Conservation (phyloP, 352 stramenopile species). For the Phytopythium helicoides region DNA sequence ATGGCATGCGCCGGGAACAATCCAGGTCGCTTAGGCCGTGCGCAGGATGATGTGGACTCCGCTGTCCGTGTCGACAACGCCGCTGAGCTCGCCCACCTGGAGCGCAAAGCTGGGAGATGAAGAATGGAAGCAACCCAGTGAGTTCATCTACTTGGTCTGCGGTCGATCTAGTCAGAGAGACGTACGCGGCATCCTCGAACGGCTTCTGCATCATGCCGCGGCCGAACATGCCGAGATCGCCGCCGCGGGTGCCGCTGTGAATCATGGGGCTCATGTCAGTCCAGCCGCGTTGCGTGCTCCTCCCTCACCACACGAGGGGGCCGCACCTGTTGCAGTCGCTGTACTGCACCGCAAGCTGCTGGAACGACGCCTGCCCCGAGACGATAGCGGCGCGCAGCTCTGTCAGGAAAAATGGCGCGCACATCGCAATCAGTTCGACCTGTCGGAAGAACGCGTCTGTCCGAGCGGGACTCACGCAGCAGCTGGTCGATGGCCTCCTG, state of each 20-base stretch:
- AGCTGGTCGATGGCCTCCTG: slow-evolving; percentile 89
- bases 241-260: slow-evolving; percentile 67
- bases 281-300: too few relatives aligned
- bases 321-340: slow-evolving; percentile 72
- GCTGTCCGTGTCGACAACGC: slow-evolving; percentile 94
- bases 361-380: slow-evolving; percentile 70
- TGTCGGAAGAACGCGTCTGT: too few relatives aligned
- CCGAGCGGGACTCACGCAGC: slow-evolving; percentile 27
- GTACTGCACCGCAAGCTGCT: slow-evolving; percentile 79
- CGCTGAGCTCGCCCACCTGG: slow-evolving; percentile 91
- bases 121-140: background rate
- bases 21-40: slow-evolving; percentile 47
- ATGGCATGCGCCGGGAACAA: too few relatives aligned
- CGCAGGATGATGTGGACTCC: slow-evolving; percentile 97
- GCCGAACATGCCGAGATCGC: slow-evolving; percentile 90
- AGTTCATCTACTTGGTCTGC: background rate
- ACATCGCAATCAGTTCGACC: too few relatives aligned
- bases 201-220: slow-evolving; percentile 91
- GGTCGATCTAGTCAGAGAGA: background rate
- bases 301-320: too few relatives aligned
- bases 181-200: slow-evolving; percentile 87
- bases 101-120: slow-evolving; percentile 78
- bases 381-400: slow-evolving; percentile 83
- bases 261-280: too few relatives aligned
- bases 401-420: too few relatives aligned